A percentile compares a stretch with the other conserved stretches of the same genome.
phyloP scores from a whole-genome alignment of 345 rosid genomes.

The Arabis alpina region DNA sequence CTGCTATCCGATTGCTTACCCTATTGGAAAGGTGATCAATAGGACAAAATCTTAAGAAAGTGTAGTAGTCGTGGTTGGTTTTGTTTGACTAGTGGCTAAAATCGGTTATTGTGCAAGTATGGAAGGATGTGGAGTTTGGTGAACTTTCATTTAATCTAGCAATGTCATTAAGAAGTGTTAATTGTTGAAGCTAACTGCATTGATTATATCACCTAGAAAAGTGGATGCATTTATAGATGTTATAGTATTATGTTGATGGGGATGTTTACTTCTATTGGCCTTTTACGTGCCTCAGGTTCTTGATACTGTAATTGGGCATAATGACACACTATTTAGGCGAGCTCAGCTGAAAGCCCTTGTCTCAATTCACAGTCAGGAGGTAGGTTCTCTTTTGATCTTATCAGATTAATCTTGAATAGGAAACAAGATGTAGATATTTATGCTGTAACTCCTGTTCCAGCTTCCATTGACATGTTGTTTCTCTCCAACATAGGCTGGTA shows the following conservation, averaged over 20 bases:
- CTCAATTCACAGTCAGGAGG: conserved; percentile 83
- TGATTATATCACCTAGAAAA: conserved; percentile 22
- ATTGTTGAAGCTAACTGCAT: conserved; percentile 16
- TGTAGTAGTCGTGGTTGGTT: neutral
- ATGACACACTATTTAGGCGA: conserved; percentile 71
- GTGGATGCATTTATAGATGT: conserved; percentile 20
- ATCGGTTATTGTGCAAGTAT: neutral
- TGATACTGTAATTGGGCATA: conserved; percentile 73
- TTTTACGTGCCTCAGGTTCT: conserved; percentile 55
- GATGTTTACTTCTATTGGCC: conserved; percentile 23
- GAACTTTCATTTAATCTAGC: conserved; percentile 1
- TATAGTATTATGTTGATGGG: conserved; percentile 1
- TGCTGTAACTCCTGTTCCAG: conserved; percentile 19
- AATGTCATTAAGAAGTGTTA: neutral
- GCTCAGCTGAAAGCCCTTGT: conserved; percentile 89
- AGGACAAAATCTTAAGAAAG: neutral
- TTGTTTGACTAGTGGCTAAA: conserved; percentile 20
- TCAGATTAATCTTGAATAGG: neutral
- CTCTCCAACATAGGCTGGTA: conserved; percentile 74
- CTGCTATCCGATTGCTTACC: conserved; percentile 79
- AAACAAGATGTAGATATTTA: neutral
- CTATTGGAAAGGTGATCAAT: conserved; percentile 70
- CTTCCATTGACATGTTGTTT: conserved; percentile 39
- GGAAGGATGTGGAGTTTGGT: neutral
- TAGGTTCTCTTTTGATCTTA: conserved; percentile 36